Conservation (phyloP, 495 filamentous ascomycete species). For the Hapsidospora chrysogenum region DNA sequence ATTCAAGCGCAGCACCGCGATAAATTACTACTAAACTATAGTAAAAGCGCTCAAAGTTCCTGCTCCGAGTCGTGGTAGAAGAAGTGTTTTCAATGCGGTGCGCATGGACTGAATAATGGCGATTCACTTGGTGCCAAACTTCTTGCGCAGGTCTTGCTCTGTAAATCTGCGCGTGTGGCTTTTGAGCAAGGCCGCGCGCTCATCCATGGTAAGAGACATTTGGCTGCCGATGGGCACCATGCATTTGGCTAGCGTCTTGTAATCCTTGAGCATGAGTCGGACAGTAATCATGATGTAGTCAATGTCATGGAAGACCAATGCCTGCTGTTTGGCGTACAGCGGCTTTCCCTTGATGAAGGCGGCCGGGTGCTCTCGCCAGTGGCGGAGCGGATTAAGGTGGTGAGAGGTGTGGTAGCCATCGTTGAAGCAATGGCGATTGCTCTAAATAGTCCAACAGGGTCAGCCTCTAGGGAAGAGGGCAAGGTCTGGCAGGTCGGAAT, state of each 20-base stretch:
- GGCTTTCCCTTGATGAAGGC: constrained; percentile 43
- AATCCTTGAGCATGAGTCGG: constrained; percentile 44
- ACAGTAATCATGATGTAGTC: constrained; percentile 58
- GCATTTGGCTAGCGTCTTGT: constrained; percentile 41
- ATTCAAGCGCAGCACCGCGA: no score
- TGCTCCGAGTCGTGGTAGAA: no score
- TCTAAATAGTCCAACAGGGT: constrained; percentile 16
- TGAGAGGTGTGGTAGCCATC: constrained; percentile 70
- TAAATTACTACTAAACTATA: no score
- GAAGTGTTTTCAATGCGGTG: no score
- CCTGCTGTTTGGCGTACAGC: constrained; percentile 38
- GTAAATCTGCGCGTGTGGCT: constrained; percentile 43
- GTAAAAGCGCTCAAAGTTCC: no score
- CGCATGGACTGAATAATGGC: no score
- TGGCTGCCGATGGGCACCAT: constrained; percentile 45
- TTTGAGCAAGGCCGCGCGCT: constrained; percentile 43
- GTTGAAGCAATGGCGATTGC: constrained; percentile 62
- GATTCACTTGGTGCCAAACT: no score
- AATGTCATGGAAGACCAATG: constrained; percentile 51
- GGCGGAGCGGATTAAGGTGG: constrained; percentile 54
- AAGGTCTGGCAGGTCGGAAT: no score
- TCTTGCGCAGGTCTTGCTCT: constrained; percentile 35
- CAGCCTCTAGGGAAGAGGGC: background rate
- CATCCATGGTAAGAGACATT: constrained; percentile 42
- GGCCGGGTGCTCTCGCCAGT: constrained; percentile 60